Percentiles rank a stretch among this genome's conserved stretches.
Evolutionary conservation across 345 rosid species (phyloP).

Genomic region (Linum usitatissimum): DNA sequence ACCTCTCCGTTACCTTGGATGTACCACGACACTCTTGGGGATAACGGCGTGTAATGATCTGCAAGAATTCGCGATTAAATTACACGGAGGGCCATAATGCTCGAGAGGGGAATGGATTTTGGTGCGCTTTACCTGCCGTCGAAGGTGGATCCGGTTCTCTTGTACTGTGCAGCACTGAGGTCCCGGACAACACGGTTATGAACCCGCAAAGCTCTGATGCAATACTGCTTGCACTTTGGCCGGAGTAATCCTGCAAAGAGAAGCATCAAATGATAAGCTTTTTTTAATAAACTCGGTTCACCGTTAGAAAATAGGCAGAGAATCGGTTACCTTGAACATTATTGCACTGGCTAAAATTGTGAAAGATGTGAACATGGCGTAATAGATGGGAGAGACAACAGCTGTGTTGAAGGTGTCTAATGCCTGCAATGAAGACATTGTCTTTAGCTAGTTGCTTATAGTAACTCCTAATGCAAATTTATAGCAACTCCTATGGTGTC

Average conservation of each 20-base stretch:
- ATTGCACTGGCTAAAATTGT: conserved; percentile 71
- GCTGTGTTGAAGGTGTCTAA: conserved; percentile 69
- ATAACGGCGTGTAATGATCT: conserved; percentile 56
- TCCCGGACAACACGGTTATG: conserved; percentile 61
- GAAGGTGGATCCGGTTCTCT: conserved; percentile 54
- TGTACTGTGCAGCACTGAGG: conserved; percentile 55
- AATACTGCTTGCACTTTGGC: conserved; percentile 64
- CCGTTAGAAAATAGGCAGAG: not conserved
- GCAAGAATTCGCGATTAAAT: conserved; percentile 13
- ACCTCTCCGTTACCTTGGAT: conserved; percentile 50
- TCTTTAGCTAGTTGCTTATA: conserved; percentile 2
- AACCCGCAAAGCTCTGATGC: conserved; percentile 73
- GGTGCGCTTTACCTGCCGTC: conserved; percentile 36
- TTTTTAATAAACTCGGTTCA: not conserved
- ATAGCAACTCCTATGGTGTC: too few relatives aligned
- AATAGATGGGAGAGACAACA: conserved; percentile 66
- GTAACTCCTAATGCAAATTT: too few relatives aligned
- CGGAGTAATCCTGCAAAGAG: conserved; percentile 49
- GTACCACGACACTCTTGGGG: conserved; percentile 62
- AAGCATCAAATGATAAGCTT: not conserved
- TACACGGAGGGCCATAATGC: too few relatives aligned
- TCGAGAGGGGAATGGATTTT: too few relatives aligned
- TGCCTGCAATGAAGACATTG: conserved; percentile 42
- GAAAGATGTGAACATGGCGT: conserved; percentile 64
- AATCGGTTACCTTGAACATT: conserved; percentile 58